Evolutionary conservation across 345 rosid species (phyloP).

Genomic region (Citrus cavaleriei): DNA sequence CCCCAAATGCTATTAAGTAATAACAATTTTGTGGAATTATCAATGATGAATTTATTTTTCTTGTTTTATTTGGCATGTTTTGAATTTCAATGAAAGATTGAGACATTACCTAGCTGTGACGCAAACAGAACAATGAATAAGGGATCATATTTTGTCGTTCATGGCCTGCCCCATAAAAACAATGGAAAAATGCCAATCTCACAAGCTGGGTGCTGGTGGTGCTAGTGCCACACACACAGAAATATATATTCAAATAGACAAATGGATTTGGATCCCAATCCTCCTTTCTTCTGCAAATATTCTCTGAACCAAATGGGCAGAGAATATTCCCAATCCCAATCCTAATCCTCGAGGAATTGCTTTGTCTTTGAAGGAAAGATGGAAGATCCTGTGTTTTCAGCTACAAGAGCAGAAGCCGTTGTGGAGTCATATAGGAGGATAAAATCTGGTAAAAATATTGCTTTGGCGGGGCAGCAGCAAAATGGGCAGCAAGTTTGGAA

Average conservation of each 20-base stretch:
- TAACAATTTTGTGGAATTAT: background rate
- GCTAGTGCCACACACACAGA: background rate
- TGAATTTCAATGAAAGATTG: constrained; percentile 3
- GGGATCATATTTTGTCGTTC: background rate
- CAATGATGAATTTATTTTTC: background rate
- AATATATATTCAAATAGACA: background rate
- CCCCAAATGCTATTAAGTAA: background rate
- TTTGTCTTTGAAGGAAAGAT: too few species aligned
- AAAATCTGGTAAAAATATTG: too few species aligned
- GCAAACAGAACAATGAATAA: background rate
- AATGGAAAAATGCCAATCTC: background rate
- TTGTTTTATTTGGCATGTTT: background rate
- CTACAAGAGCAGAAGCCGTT: too few species aligned
- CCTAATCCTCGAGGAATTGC: too few species aligned
- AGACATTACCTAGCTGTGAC: background rate
- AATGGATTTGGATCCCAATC: constrained; percentile 3
- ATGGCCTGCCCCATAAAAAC: background rate
- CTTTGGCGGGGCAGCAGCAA: too few species aligned
- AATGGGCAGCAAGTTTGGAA: too few species aligned
- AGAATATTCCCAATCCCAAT: too few species aligned
- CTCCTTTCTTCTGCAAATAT: constrained; percentile 10
- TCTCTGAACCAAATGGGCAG: background rate
- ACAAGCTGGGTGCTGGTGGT: background rate
- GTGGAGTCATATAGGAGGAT: too few species aligned
- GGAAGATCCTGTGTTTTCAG: too few species aligned